These are phyloP conservation scores for Suhomyces prunicola DNA, from an alignment of 805 yeast species.

Conservation along the genomic window DNA sequence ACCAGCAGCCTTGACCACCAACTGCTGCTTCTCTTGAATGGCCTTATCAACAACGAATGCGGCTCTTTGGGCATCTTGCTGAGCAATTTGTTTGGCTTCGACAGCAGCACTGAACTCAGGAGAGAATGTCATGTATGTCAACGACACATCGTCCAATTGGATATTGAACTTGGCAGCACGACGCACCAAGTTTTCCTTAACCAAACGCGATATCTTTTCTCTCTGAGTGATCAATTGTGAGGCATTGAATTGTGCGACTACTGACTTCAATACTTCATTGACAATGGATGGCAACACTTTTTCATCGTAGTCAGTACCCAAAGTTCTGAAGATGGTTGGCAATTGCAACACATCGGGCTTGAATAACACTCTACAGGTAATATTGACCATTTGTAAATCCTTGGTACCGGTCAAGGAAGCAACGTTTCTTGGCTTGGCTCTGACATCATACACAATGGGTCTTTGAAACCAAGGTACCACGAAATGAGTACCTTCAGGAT, in stretches of 20 bases:
- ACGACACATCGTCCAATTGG: constrained; percentile 88
- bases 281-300: constrained; percentile 97
- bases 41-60: constrained; percentile 97
- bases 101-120: constrained; percentile 98
- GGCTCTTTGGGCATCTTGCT: constrained; percentile 98
- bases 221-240: constrained; percentile 98
- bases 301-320: constrained; percentile 95
- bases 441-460: constrained; percentile 87
- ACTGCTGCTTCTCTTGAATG: constrained; percentile 93
- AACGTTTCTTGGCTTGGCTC: constrained; percentile 96
- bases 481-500: constrained; percentile 92
- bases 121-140: constrained; percentile 94
- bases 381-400: constrained; percentile 98
- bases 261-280: constrained; percentile 93
- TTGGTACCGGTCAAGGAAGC: constrained; percentile 96
- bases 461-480: constrained; percentile 93
- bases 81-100: constrained; percentile 98
- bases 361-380: constrained; percentile 95
- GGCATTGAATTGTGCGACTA: constrained; percentile 98
- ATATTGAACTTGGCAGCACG: constrained; percentile 90
- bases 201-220: constrained; percentile 89
- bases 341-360: constrained; percentile 78
- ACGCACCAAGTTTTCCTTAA: constrained; percentile 84
- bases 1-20: constrained; percentile 96
- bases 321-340: constrained; percentile 84